Base-by-base conservation (phyloP, 164 flowering plant species). In the Cinnamomum micranthum region DNA sequence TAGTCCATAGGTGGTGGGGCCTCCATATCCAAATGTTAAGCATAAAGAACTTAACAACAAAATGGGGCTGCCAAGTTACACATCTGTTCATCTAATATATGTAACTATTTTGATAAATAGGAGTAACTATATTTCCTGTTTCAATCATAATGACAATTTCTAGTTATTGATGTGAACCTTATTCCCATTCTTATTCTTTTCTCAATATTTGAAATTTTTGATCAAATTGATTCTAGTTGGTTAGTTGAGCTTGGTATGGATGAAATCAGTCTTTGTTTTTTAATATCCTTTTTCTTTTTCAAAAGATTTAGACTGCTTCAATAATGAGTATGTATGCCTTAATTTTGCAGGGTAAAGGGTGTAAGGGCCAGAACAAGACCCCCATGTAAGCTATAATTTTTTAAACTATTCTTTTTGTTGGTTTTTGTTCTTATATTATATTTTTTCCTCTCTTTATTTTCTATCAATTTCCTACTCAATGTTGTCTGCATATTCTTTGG, bases 381-480 rank as follows among this genome's bases (percentile, higher is more conserved):
- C 50, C 80, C 63, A 81, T 78, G 88, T 85, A 73, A 80, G 91
- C 82, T 89, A 84, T 74, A 78, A 55, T 68, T 73, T 68, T 60
- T 17, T 27, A 47, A 66, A 28, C 35, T 67, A 41, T 20, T 41
- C 27, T 4, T 23, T 74, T 78, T 78, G n/a, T 69, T 14, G 66
- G 24, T 52, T 68, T 50, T 66, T 31, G n/a, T 41, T 70, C 25
- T 75, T 69, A n/a, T 59, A 63, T 68, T 52, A 22, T 4, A 6
- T 50, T 35, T 69, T 9, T n/a, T 23, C 24, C 19, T 71, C 17
- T 12, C 20, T 17, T 27, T 60, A 69, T 69, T 65, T 62, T 52
- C 65, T 50, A 35, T 28, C 72, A 27, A n/a, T 51, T 9, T 68
- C 35, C 52, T 50, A 14, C 55, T 74, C 69, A 25, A 47, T 62